phyloP scores from a whole-genome alignment of 1,284 basidiomycete species.

The Coniferiporia weirii region DNA sequence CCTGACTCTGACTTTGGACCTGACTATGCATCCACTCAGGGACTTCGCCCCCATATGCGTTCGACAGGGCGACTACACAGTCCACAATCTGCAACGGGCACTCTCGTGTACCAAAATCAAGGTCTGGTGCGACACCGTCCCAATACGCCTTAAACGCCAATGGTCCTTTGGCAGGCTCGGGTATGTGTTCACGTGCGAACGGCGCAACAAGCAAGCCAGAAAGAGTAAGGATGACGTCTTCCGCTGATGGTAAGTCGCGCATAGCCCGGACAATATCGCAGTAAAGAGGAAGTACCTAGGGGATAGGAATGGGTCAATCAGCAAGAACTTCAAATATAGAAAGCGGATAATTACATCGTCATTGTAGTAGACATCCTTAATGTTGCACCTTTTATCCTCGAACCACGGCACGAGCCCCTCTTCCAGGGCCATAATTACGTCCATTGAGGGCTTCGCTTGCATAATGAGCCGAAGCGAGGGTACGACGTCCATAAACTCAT shows the following conservation, averaged over 20 bases:
- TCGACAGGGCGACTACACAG: conserved; percentile 6
- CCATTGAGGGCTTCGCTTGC: not conserved
- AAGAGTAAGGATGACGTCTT: conserved; percentile 2
- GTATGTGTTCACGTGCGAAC: conserved; percentile 8
- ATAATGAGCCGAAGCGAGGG: not conserved
- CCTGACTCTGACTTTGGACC: not conserved
- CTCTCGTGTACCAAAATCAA: conserved; percentile 2
- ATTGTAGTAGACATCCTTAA: conserved; percentile 8
- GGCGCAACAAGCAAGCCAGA: conserved; percentile 4
- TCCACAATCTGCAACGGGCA: conserved; percentile 4
- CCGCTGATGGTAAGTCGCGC: not conserved
- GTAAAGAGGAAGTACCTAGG: conserved; percentile 13
- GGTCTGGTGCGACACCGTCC: conserved; percentile 3
- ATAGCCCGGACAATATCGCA: not conserved
- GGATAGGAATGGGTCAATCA: not conserved
- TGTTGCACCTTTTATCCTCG: conserved; percentile 2
- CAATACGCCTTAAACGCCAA: conserved; percentile 12
- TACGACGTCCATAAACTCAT: conserved; percentile 1
- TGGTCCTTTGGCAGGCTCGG: conserved; percentile 8
- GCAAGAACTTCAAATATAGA: not conserved
- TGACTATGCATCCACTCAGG: conserved; percentile 14
- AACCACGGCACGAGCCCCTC: conserved; percentile 13
- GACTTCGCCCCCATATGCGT: conserved; percentile 11
- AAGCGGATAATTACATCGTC: conserved; percentile 1
- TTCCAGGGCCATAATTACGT: not conserved